Percentiles rank a stretch among this genome's conserved stretches.
phyloP scores from a whole-genome alignment of 768 basidiomycete genomes.

The Termitomyces sp. region DNA sequence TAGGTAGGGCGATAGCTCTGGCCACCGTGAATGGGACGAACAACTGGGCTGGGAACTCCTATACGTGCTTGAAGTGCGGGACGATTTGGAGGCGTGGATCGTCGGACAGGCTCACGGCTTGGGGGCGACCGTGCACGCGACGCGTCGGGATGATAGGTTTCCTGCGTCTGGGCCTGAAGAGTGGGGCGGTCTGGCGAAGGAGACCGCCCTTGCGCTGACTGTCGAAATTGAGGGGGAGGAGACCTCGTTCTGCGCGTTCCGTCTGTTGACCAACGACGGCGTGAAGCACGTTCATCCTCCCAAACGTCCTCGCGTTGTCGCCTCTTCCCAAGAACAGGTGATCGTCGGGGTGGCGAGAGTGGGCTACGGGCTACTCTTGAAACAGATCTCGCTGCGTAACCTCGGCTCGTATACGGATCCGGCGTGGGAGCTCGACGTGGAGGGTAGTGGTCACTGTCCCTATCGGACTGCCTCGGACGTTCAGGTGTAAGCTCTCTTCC shows the following conservation, averaged over 20 bases:
- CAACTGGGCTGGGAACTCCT: not conserved
- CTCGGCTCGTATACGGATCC: not conserved
- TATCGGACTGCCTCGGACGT: not conserved
- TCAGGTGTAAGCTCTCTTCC: not conserved
- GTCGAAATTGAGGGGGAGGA: not conserved
- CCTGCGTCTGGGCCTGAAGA: conserved; percentile 1
- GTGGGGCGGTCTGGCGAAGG: not conserved
- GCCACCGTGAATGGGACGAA: conserved; percentile 4
- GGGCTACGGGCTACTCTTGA: not conserved
- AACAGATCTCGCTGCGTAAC: not conserved
- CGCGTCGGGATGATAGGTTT: not conserved
- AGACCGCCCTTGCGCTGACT: not conserved
- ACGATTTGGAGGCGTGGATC: conserved; percentile 17
- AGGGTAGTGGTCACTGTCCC: conserved; percentile 12
- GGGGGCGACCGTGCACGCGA: not conserved
- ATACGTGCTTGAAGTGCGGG: conserved; percentile 13
- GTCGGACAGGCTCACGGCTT: conserved; percentile 4
- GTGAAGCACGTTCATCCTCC: conserved; percentile 13
- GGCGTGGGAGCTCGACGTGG: not conserved
- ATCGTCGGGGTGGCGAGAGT: not conserved
- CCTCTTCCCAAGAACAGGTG: conserved; percentile 13
- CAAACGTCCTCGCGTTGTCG: conserved; percentile 14
- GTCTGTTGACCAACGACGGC: conserved; percentile 13
- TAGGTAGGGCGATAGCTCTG: conserved; percentile 12
- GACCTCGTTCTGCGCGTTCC: conserved; percentile 2